Evolutionary conservation across 495 filamentous ascomycete genomes (phyloP).

Genomic region (Collariella sp.): DNA sequence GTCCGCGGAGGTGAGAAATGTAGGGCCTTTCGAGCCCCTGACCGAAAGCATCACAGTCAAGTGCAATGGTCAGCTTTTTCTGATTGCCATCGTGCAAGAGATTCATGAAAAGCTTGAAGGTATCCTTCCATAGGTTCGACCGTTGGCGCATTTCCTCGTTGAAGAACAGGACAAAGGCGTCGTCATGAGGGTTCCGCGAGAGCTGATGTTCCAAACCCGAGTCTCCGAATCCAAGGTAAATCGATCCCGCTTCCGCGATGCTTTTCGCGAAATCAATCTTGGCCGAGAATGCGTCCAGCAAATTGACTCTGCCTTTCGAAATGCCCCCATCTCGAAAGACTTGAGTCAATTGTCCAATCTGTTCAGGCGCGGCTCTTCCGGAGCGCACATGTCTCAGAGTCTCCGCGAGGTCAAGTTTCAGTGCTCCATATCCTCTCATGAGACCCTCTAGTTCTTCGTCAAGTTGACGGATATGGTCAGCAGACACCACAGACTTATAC

Average conservation of each 20-base stretch:
- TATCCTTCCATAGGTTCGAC: background rate
- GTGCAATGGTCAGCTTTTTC: background rate
- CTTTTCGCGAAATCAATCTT: background rate
- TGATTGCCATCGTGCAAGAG: background rate
- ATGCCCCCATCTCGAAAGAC: too few species aligned
- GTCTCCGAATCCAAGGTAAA: too few species aligned
- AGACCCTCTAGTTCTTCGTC: background rate
- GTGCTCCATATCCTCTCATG: background rate
- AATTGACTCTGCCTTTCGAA: background rate
- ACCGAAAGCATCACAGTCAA: background rate
- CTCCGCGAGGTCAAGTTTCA: background rate
- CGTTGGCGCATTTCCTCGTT: background rate
- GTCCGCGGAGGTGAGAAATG: slow-evolving; percentile 16
- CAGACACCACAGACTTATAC: background rate
- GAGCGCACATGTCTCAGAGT: too few species aligned
- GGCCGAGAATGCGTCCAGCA: background rate
- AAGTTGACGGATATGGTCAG: background rate
- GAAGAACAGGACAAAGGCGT: too few species aligned
- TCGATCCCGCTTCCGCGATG: background rate
- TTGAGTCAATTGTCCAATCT: too few species aligned
- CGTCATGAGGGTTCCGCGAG: too few species aligned
- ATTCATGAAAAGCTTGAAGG: background rate
- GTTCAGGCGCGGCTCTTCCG: too few species aligned
- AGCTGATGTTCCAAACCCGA: too few species aligned
- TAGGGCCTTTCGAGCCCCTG: background rate